Base-by-base conservation (phyloP, 2,329 filamentous ascomycete species). In the Pseudonectria buxi region DNA sequence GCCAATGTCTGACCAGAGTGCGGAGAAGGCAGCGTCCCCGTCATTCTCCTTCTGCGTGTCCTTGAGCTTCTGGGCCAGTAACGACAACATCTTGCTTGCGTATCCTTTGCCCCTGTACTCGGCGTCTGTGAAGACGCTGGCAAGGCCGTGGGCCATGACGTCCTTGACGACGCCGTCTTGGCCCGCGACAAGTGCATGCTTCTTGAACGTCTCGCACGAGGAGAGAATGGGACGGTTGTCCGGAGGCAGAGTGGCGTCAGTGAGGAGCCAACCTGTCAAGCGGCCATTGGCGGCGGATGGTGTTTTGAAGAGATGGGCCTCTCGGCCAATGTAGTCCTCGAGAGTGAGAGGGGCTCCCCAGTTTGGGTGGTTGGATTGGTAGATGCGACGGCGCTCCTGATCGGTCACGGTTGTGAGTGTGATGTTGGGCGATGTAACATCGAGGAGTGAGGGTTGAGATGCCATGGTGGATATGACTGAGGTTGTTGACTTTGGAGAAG, bases 1-100 rank as follows among this genome's bases (percentile, higher is more conserved):
- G 14, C 89, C 86, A 45, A 94, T 88, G 51, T 94, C 86, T 7
- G 87, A 94, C 61, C 81, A 95, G 7, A 95, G 69, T 7, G 94
- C 74, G 1, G 85, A 89, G 59, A 90, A 92, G 11, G 60, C 44
- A 57, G 69, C 55, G 33, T 64, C 61, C 16, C 53, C 47, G n/a
- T 51, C 31, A 15, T 53, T 26, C 45, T 52, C 33, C 2, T 46
- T 44, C 28, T 62, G 47, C 26, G 43, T 42, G 2, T 35, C 35
- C 11, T 45, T 46, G 15, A 77, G 56, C 25, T 49, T 45, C 7
- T 53, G 44, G 11, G 73, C 78, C 25, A 92, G 56, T 47, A 89
- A 78, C 28, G 60, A 58, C 58, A 89, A 74, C 81, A 92, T 89
- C 36, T 81, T 71, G 37, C 72, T 74, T 1, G 86, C 87, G 61